These are phyloP conservation scores for Dactylellina haptotyla DNA, from an alignment of 2,329 filamentous ascomycete species.

Conservation along the genomic window DNA sequence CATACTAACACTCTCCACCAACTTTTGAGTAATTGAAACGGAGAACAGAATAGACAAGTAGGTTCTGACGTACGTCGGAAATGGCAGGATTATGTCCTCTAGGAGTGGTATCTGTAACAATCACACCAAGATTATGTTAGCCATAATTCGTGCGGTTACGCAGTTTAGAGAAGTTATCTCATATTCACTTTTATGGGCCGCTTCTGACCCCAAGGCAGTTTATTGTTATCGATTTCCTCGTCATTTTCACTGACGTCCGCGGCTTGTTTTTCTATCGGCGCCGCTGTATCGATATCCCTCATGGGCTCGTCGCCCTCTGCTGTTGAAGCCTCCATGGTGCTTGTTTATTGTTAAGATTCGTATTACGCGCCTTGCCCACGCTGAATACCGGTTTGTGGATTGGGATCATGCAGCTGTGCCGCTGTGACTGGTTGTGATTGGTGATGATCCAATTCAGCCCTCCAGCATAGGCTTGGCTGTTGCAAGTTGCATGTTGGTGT, in stretches of 20 bases:
- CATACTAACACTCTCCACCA: not conserved
- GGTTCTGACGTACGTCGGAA: slow-evolving; percentile 18
- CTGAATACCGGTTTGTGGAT: no score
- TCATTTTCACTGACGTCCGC: slow-evolving; percentile 5
- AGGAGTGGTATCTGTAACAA: no score
- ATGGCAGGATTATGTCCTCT: slow-evolving; percentile 36
- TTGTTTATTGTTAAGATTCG: no score
- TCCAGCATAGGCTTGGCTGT: not conserved
- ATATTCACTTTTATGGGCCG: slow-evolving; percentile 22
- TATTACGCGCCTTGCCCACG: no score
- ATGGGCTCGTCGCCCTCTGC: not conserved
- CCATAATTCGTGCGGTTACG: no score
- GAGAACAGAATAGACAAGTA: not conserved
- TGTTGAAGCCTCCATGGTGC: not conserved
- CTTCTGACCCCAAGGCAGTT: slow-evolving; percentile 33
- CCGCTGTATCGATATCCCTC: not conserved
- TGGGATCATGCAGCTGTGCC: no score
- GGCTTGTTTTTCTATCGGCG: not conserved
- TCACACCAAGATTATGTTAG: no score
- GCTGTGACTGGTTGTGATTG: no score
- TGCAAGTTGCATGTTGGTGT: not conserved
- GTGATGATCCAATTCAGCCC: not conserved
- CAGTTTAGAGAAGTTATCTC: not conserved
- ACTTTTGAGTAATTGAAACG: not conserved
- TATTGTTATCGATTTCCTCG: slow-evolving; percentile 15